Evolutionary conservation across 345 rosid species (phyloP).

Genomic region (Combretum micranthum): DNA sequence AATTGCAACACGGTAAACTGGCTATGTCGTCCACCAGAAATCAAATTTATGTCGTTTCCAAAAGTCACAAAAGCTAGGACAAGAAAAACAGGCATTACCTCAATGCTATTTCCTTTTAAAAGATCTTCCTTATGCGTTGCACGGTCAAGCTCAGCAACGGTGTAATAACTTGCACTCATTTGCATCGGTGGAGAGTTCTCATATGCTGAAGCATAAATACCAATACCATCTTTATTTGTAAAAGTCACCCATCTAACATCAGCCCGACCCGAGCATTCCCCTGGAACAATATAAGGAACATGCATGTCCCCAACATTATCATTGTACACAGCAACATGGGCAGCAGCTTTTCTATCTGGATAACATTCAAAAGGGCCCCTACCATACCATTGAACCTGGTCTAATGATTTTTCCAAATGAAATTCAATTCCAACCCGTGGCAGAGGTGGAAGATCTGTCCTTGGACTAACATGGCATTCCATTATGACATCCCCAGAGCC

Average conservation of each 20-base stretch:
- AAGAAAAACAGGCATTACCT: slow-evolving; percentile 34
- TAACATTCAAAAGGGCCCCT: slow-evolving; percentile 97
- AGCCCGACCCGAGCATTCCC: slow-evolving; percentile 82
- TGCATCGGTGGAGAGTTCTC: slow-evolving; percentile 84
- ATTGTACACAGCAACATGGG: slow-evolving; percentile 67
- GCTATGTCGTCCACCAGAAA: no score
- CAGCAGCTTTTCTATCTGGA: slow-evolving; percentile 94
- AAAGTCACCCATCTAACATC: slow-evolving; percentile 95
- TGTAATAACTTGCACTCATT: slow-evolving; percentile 83
- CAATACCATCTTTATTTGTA: slow-evolving; percentile 57
- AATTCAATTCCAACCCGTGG: slow-evolving; percentile 88
- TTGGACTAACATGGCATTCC: slow-evolving; percentile 57
- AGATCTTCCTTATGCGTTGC: slow-evolving; percentile 77
- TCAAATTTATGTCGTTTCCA: not conserved
- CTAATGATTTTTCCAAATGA: slow-evolving; percentile 60
- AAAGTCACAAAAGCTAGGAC: not conserved
- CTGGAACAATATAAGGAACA: slow-evolving; percentile 95
- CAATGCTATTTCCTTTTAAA: slow-evolving; percentile 53
- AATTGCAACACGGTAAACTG: no score
- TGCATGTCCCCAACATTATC: slow-evolving; percentile 65
- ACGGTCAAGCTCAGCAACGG: slow-evolving; percentile 56
- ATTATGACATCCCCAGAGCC: slow-evolving; percentile 74
- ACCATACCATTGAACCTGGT: slow-evolving; percentile 78
- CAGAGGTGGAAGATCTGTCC: slow-evolving; percentile 71
- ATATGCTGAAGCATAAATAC: slow-evolving; percentile 74